Evolutionary conservation across 139 green algal species (phyloP).

Genomic region (Chloropicon primus): DNA sequence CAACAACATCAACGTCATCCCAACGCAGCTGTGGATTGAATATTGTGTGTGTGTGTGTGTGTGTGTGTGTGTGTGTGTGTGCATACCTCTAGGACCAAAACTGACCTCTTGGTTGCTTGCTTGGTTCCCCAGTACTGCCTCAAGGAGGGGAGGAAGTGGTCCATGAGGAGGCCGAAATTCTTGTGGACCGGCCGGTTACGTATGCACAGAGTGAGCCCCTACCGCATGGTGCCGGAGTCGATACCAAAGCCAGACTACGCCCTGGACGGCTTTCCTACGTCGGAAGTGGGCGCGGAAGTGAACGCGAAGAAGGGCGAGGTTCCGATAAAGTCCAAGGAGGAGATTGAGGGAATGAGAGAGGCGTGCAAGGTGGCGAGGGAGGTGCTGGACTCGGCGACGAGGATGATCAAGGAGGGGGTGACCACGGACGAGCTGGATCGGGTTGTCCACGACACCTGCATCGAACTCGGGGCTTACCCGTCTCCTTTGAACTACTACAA

Average conservation of each 20-base stretch:
- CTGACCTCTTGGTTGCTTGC: no score
- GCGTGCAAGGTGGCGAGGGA: conserved; percentile 55
- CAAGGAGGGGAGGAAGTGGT: not conserved
- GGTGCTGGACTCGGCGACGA: conserved; percentile 65
- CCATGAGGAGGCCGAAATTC: not conserved
- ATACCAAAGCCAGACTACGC: conserved; percentile 28
- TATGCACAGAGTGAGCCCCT: conserved; percentile 52
- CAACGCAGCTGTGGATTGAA: no score
- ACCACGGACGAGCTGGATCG: conserved; percentile 92
- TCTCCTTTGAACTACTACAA: conserved; percentile 85
- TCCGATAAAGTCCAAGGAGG: conserved; percentile 32
- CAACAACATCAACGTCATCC: no score
- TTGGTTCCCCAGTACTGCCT: no score
- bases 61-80: no score
- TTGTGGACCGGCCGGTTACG: conserved; percentile 39
- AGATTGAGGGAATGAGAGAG: conserved; percentile 55
- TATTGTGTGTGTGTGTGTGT: no score
- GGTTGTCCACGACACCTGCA: conserved; percentile 69
- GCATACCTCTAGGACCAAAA: no score
- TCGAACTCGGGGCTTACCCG: conserved; percentile 67
- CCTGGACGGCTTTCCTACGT: conserved; percentile 7
- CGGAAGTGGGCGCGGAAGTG: not conserved
- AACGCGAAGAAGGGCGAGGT: conserved; percentile 42
- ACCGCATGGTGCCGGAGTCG: conserved; percentile 33
- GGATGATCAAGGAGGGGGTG: conserved; percentile 52